Conservation (phyloP, 305 asterid genomes). For the Andrographis paniculata region DNA sequence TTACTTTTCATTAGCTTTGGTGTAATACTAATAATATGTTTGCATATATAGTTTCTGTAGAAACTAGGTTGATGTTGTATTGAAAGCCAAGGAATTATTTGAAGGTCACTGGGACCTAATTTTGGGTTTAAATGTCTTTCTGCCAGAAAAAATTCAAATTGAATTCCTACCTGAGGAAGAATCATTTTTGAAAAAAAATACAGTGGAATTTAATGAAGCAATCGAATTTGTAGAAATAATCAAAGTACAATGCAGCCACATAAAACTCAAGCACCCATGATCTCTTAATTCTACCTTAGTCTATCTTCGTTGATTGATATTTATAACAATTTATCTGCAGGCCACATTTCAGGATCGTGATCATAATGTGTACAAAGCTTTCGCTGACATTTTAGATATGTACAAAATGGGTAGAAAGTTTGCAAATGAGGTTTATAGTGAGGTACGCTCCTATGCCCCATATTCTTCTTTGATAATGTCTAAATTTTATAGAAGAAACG, state of each 20-base stretch:
- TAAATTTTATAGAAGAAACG: background rate
- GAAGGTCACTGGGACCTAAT: constrained; percentile 75
- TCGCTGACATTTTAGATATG: constrained; percentile 81
- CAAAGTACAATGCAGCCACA: constrained; percentile 58
- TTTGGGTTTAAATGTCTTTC: constrained; percentile 92
- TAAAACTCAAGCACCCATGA: constrained; percentile 20
- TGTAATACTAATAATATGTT: constrained; percentile 12
- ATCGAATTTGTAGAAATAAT: constrained; percentile 76
- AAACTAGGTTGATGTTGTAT: constrained; percentile 62
- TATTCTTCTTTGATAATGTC: background rate
- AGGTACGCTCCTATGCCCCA: constrained; percentile 42
- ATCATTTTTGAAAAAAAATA: constrained; percentile 49
- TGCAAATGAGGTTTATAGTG: constrained; percentile 69
- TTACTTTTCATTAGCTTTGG: constrained; percentile 15
- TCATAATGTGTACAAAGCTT: constrained; percentile 72
- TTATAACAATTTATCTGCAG: constrained; percentile 42
- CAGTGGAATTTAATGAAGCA: constrained; percentile 83
- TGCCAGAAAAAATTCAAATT: constrained; percentile 87
- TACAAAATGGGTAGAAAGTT: constrained; percentile 70
- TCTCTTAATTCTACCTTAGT: constrained; percentile 8
- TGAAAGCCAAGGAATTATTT: constrained; percentile 85
- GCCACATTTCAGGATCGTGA: constrained; percentile 82
- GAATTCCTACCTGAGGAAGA: constrained; percentile 64
- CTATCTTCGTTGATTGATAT: background rate
- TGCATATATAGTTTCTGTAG: constrained; percentile 33